Percentiles rank a stretch among this genome's conserved stretches.
Evolutionary conservation across 1,284 basidiomycete genomes (phyloP).

Genomic region (Irpex sp.): DNA sequence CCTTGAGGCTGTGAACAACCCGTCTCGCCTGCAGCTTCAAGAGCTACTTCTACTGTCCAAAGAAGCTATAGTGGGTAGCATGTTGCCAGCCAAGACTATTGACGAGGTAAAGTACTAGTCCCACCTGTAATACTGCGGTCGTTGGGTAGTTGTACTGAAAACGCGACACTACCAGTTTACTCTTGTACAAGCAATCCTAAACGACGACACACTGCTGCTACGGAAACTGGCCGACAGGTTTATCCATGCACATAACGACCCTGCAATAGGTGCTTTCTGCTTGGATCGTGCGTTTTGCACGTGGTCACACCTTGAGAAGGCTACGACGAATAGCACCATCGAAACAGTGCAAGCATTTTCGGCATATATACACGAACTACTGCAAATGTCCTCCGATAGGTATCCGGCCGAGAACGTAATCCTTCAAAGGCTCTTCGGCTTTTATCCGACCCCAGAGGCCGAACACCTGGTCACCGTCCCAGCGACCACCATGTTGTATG

Average conservation of each 20-base stretch:
- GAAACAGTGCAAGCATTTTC: slow-evolving; percentile 31
- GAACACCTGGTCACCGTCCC: slow-evolving; percentile 27
- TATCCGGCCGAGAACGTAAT: slow-evolving; percentile 24
- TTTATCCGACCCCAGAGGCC: slow-evolving; percentile 21
- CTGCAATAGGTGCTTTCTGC: slow-evolving; percentile 36
- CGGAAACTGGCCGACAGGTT: slow-evolving; percentile 11
- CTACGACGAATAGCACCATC: slow-evolving; percentile 22
- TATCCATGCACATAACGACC: slow-evolving; percentile 19
- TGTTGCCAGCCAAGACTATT: background rate
- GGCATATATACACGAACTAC: slow-evolving; percentile 34
- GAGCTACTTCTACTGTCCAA: background rate
- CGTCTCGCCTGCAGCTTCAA: background rate
- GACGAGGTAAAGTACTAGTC: slow-evolving; percentile 1
- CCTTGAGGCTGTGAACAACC: slow-evolving; percentile 4
- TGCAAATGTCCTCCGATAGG: slow-evolving; percentile 21
- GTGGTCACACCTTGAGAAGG: slow-evolving; percentile 17
- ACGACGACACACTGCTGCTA: background rate
- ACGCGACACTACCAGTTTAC: slow-evolving; percentile 8
- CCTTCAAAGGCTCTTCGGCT: slow-evolving; percentile 37
- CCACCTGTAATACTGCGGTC: background rate
- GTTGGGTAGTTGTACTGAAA: background rate
- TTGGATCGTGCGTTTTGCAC: slow-evolving; percentile 36
- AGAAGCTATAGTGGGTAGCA: background rate
- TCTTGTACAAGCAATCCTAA: background rate
- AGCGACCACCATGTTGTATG: slow-evolving; percentile 20